Percentiles rank a stretch among this genome's conserved stretches.
Evolutionary conservation across 331 rosid genomes (phyloP).

Genomic region (Quercus lobata): DNA sequence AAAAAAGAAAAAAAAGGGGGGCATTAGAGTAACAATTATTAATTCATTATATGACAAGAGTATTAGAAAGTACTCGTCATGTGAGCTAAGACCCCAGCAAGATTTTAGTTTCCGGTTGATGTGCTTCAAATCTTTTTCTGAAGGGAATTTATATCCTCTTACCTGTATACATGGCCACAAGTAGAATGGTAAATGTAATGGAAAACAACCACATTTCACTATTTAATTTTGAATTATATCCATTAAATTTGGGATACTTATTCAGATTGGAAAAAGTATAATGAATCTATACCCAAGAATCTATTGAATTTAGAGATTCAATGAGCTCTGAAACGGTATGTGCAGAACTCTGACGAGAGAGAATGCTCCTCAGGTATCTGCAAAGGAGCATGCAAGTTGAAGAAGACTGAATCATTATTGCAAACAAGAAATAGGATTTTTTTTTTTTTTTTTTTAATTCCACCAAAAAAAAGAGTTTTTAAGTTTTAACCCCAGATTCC

Average conservation of each 20-base stretch:
- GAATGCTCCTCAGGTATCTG: constrained; percentile 56
- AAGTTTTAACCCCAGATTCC: neutral
- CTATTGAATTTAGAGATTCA: constrained; percentile 53
- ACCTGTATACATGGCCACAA: constrained; percentile 42
- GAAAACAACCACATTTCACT: constrained; percentile 5
- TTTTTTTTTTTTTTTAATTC: too few relatives aligned
- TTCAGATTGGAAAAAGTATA: constrained; percentile 14
- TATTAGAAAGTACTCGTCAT: constrained; percentile 61
- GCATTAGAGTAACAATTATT: neutral
- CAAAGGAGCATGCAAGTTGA: constrained; percentile 19
- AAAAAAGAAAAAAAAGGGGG: too few relatives aligned
- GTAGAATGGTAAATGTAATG: constrained; percentile 26
- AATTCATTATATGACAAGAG: constrained; percentile 13
- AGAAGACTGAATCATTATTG: constrained; percentile 14
- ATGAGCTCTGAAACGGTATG: constrained; percentile 62
- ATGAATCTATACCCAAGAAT: constrained; percentile 61
- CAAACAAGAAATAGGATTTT: neutral
- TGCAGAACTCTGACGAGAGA: constrained; percentile 49
- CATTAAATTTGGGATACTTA: neutral
- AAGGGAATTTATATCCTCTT: constrained; percentile 56
- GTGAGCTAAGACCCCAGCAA: constrained; percentile 91
- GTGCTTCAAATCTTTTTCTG: constrained; percentile 89
- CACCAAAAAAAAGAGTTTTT: too few relatives aligned
- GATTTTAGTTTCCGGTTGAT: constrained; percentile 80
- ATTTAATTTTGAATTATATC: neutral